Base-by-base conservation (phyloP, 805 yeast species). In the Metschnikowia baotianmanensis region DNA sequence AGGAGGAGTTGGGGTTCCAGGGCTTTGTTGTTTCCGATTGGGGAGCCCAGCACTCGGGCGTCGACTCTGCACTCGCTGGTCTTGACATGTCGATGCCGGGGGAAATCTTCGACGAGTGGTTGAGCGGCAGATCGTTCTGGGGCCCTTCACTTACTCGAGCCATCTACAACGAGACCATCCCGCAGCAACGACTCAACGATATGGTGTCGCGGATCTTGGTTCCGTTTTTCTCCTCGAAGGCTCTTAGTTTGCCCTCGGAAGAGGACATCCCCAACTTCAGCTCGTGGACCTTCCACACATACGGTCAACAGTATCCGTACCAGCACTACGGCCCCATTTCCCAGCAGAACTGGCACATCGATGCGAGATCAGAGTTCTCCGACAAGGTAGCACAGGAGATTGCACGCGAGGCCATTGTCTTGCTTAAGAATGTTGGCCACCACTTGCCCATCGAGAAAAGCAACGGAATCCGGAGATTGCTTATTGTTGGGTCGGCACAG, bases 71-170 rank as follows among this genome's bases (percentile, higher is more conserved):
- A 1, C 58, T 77, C 18, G 70, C 82, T 2, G 86, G 86, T 2
- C 58, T 78, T 25, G 86, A 81, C 57, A 77, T 81, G 83, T 65
- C 76, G 10, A 78, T 80, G 84, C 85, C 85, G 1, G 79, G 80
- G 3, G 78, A 75, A 40, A 58, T 68, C 1, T 74, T 71, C 47
- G 78, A 77, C 42, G 76, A 67, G 33, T 74, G 78, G 79, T 62
- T 69, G 31, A 61, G 72, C 22, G 81, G 79, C 1, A 71, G 72
- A 48, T 72, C 82, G 0, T 69, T 64, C 37, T 77, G 80, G 79
- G 84, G 83, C 1, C 75, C 82, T 2, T 61, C 74, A 18, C 62
- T 80, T 41, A 76, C 84, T 0, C 53, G 72, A 42, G 76, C 80
- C 2, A 70, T 80, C 4, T 71, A 71, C 54, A 80, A 80, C 55